Evolutionary conservation across 371 early-diverging fungal species (phyloP).

Genomic region (Actinomucor elegans): DNA sequence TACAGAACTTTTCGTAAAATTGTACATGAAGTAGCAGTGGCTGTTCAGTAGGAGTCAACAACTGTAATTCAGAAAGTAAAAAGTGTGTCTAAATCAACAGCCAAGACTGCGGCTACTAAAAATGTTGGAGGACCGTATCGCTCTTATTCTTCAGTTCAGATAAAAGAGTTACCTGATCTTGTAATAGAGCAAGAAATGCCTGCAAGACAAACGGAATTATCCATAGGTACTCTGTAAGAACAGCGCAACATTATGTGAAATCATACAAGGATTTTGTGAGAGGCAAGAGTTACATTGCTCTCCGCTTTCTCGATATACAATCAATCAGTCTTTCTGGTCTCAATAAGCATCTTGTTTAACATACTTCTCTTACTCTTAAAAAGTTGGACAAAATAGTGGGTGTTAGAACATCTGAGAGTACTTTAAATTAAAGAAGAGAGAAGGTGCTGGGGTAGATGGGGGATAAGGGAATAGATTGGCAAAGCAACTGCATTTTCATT

Average conservation of each 20-base stretch:
- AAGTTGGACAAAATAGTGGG: conserved; percentile 2
- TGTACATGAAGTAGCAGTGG: too few relatives aligned
- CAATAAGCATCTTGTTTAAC: conserved; percentile 6
- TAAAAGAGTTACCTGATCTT: too few relatives aligned
- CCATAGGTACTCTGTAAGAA: neutral
- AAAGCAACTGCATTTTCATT: conserved; percentile 8
- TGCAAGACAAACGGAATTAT: neutral
- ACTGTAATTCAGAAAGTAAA: too few relatives aligned
- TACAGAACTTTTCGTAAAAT: too few relatives aligned
- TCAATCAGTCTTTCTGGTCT: conserved; percentile 5
- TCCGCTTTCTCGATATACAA: neutral
- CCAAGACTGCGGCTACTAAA: too few relatives aligned
- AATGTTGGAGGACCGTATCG: too few relatives aligned
- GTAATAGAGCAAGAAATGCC: neutral
- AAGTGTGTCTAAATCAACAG: too few relatives aligned
- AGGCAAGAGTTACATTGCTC: conserved; percentile 5
- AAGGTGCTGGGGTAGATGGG: conserved; percentile 2
- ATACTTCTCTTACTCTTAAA: conserved; percentile 7
- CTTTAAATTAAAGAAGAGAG: neutral
- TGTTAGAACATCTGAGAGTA: neutral
- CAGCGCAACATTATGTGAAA: conserved; percentile 18
- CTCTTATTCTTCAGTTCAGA: too few relatives aligned
- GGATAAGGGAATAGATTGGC: neutral
- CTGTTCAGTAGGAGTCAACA: too few relatives aligned
- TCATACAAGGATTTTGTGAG: conserved; percentile 12